Percentiles rank a stretch among this genome's conserved stretches.
phyloP scores from a whole-genome alignment of 352 stramenopile species.

The Pythium guiyangense region DNA sequence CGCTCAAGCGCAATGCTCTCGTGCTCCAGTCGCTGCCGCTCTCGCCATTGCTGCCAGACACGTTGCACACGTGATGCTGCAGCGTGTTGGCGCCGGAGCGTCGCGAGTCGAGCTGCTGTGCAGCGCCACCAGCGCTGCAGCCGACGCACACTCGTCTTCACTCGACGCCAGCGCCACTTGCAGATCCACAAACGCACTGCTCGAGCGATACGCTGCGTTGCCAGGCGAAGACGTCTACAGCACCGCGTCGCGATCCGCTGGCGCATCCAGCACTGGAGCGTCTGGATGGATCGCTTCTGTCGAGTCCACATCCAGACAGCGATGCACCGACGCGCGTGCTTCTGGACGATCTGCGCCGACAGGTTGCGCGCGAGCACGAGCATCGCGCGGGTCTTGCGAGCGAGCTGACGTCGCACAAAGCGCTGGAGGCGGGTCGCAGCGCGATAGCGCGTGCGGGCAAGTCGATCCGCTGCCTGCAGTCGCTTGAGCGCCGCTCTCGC shows the following conservation, averaged over 20 bases:
- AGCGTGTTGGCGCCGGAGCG: neutral
- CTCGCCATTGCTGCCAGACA: neutral
- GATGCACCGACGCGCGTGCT: conserved; percentile 30
- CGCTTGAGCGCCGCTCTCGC: conserved; percentile 13
- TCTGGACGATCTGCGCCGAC: conserved; percentile 48
- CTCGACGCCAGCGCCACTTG: conserved; percentile 14
- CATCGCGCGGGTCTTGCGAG: conserved; percentile 30
- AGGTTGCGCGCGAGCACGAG: conserved; percentile 27
- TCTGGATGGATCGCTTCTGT: conserved; percentile 12
- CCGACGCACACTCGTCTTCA: conserved; percentile 2
- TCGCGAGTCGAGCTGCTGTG: neutral
- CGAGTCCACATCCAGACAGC: conserved; percentile 3
- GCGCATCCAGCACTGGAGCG: conserved; percentile 41
- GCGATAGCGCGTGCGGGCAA: neutral
- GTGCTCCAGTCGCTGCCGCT: neutral
- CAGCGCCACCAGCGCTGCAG: conserved; percentile 55
- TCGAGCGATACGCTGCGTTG: conserved; percentile 9
- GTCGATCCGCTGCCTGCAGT: conserved; percentile 16
- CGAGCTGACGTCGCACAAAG: conserved; percentile 33
- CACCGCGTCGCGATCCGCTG: conserved; percentile 11
- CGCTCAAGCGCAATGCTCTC: conserved; percentile 3
- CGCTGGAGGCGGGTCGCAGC: conserved; percentile 28
- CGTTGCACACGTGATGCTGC: neutral
- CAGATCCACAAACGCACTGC: conserved; percentile 19
- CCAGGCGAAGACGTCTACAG: conserved; percentile 9